These are phyloP conservation scores for Phytophthora cajani DNA, from an alignment of 352 stramenopile genomes.

Conservation along the genomic window DNA sequence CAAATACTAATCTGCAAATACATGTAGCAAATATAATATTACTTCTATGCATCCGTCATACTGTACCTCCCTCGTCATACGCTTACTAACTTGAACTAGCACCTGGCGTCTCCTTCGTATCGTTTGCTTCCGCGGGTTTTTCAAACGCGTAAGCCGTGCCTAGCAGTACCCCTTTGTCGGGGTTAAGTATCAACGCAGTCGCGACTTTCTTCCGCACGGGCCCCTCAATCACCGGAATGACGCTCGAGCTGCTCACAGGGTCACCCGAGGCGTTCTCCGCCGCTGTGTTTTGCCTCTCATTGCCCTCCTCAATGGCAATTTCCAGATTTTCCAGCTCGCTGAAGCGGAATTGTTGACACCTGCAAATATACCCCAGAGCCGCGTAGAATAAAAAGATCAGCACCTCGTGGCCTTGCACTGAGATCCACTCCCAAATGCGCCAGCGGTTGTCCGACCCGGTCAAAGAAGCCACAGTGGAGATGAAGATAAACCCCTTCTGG, in stretches of 20 bases:
- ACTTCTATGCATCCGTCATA: background rate
- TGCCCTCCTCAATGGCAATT: conserved; percentile 9
- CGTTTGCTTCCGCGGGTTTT: conserved; percentile 4
- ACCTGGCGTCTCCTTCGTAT: background rate
- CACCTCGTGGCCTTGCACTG: conserved; percentile 47
- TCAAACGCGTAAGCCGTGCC: conserved; percentile 38
- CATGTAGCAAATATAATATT: background rate
- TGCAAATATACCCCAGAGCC: conserved; percentile 55
- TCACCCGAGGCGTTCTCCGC: conserved; percentile 6
- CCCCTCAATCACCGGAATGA: conserved; percentile 18
- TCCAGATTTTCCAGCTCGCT: conserved; percentile 45
- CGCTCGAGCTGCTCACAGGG: conserved; percentile 9
- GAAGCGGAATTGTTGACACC: conserved; percentile 62
- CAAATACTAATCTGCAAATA: background rate
- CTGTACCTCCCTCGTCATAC: no score
- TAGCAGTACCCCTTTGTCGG: conserved; percentile 32
- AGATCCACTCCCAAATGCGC: conserved; percentile 43
- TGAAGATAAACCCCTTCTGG: conserved; percentile 51
- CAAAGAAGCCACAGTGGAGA: conserved; percentile 47
- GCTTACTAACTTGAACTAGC: background rate
- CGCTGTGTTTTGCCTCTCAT: background rate
- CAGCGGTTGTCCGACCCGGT: conserved; percentile 41
- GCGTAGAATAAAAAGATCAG: conserved; percentile 52
- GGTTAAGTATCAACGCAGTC: conserved; percentile 26
- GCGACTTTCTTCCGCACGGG: conserved; percentile 24